These are phyloP conservation scores for Fusarium secorum DNA, from an alignment of 2,329 filamentous ascomycete genomes.

Conservation along the genomic window DNA sequence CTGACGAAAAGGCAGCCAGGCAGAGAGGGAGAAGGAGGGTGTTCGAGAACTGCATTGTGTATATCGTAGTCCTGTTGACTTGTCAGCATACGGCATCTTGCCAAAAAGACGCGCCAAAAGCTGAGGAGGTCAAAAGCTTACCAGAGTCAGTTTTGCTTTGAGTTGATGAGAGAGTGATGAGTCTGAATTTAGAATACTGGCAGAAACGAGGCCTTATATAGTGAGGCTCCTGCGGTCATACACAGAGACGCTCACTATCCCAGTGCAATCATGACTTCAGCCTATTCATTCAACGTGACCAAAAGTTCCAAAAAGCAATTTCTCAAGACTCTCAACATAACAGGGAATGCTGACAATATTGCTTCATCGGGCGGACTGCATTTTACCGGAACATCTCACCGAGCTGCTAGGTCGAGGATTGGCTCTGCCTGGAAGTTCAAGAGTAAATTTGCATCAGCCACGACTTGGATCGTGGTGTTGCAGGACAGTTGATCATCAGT, in stretches of 20 bases:
- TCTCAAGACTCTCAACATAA: fast-evolving
- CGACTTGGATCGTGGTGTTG: not conserved
- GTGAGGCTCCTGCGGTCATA: fast-evolving
- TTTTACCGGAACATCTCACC: too few species aligned
- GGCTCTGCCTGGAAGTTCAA: not conserved
- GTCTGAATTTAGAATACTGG: fast-evolving
- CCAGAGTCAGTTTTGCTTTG: not conserved
- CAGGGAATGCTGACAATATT: not conserved
- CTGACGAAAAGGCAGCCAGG: not conserved
- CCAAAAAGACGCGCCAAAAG: fast-evolving
- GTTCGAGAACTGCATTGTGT: not conserved
- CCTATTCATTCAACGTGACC: not conserved
- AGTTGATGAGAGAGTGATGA: not conserved
- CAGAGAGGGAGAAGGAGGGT: fast-evolving
- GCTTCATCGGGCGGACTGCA: not conserved
- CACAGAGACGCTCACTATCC: not conserved
- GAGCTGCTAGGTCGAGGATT: not conserved
- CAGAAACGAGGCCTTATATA: not conserved
- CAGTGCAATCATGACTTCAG: not conserved
- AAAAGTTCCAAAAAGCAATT: not conserved
- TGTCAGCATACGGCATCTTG: not conserved
- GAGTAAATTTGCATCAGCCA: not conserved
- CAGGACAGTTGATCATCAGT: too few species aligned
- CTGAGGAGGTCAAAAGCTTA: not conserved
- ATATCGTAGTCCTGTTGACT: not conserved